A percentile compares a stretch with the other conserved stretches of the same genome.
phyloP scores from a whole-genome alignment of 2,329 filamentous ascomycete species.

The Fusarium sororula region DNA sequence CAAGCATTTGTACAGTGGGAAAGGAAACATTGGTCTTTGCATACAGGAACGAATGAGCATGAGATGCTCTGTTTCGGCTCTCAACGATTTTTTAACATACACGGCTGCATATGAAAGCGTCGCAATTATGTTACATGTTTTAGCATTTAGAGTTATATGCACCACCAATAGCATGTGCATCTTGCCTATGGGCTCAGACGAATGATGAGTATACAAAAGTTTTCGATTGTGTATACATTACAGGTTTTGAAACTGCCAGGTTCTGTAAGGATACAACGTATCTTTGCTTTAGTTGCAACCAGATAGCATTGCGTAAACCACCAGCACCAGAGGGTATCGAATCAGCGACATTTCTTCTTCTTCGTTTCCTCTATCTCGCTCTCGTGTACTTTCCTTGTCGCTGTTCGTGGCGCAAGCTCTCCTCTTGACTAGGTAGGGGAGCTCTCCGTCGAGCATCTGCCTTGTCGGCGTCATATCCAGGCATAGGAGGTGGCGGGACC shows the following conservation, averaged over 20 bases:
- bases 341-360: conserved; percentile 4
- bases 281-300: not conserved
- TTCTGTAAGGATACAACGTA: not conserved
- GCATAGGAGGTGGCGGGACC: conserved; percentile 52
- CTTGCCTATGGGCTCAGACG: not conserved
- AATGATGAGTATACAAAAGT: conserved; percentile 8
- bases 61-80: not conserved
- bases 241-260: not conserved
- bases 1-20: conserved; percentile 7
- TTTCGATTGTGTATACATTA: conserved; percentile 14
- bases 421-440: conserved; percentile 84
- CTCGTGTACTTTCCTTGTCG: conserved; percentile 69
- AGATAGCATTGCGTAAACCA: conserved; percentile 22
- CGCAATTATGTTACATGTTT: not conserved
- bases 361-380: conserved; percentile 49
- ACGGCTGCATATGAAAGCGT: not conserved
- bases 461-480: conserved; percentile 46
- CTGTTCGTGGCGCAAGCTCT: conserved; percentile 83
- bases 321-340: conserved; percentile 40
- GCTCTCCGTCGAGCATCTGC: conserved; percentile 61
- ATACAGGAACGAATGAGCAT: not conserved
- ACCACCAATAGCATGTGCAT: not conserved
- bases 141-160: not conserved
- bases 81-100: not conserved
- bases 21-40: not conserved